Evolutionary conservation across 345 rosid species (phyloP), one percentile per base, ranked within the genome.

Genomic region (Populus nigra): DNA sequence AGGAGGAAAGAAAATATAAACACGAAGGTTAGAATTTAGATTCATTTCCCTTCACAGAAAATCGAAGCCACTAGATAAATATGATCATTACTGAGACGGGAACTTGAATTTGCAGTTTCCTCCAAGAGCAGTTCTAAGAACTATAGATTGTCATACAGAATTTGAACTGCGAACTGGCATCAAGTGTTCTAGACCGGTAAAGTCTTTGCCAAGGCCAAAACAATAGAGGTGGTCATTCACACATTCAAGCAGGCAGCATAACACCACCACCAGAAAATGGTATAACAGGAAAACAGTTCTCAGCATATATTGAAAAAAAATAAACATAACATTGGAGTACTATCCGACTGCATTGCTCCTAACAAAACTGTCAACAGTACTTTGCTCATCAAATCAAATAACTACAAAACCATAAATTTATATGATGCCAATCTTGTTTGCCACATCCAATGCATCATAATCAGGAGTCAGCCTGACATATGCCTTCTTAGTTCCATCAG

Each of bases 401-500:
- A 68, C 57, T n/a, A 71, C 31, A 72, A 66, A 76, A 50, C 27
- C 9, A 22, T 11, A n/a, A 17, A 25, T 41, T 73, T 81, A 77
- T 27, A 81, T 73, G 67, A 77, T 81, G 12, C 81, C 81, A 50
- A 81, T 77, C 73, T 81, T 77, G 78, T 69, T 81, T 17, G 84
- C 84, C 23, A 78, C 84, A 73, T 82, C 81, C 69, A 82, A 74
- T 4, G 91, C 91, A 80, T 90, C 94, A 22, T 89, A 90, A 69
- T 86, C 96, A 0, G 90, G 91, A 45, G 91, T 89, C 80, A 89
- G 78, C 87, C 94, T 88, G 47, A 90, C 94, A 73, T 89, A 90
- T 4, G 96, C 90, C 80, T 90, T 90, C 85, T 90, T 89, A 0
- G 94, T 91, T 74, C 96, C 94, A 81, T 91, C 96, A 59, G 93